A percentile compares a stretch with the other conserved stretches of the same genome.
phyloP scores from a whole-genome alignment of 2,329 filamentous ascomycete genomes.

The Pezicula radicicola region DNA sequence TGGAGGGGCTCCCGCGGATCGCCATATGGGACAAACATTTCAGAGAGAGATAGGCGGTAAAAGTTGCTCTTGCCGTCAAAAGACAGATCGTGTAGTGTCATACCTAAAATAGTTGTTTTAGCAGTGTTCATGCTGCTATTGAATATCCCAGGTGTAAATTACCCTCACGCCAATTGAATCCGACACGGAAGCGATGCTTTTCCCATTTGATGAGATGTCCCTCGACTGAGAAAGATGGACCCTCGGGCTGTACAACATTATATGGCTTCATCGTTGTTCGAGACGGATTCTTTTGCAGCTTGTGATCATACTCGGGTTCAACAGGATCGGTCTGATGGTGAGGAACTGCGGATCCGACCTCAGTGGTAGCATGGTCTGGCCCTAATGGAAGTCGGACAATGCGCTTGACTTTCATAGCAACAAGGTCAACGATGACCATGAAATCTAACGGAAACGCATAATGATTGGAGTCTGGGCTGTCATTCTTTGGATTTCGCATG shows the following conservation, averaged over 20 bases:
- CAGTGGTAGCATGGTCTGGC: slow-evolving; percentile 9
- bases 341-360: slow-evolving; percentile 38
- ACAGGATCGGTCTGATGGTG: slow-evolving; percentile 41
- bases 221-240: slow-evolving; percentile 54
- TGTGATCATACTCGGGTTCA: slow-evolving; percentile 36
- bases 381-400: slow-evolving; percentile 43
- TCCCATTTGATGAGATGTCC: slow-evolving; percentile 45
- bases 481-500: not conserved
- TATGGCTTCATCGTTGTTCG: slow-evolving; percentile 54
- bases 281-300: slow-evolving; percentile 34
- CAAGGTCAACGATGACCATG: slow-evolving; percentile 45
- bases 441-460: slow-evolving; percentile 47
- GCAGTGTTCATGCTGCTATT: not conserved
- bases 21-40: slow-evolving; percentile 63
- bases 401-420: slow-evolving; percentile 42
- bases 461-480: slow-evolving; percentile 47
- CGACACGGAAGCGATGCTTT: slow-evolving; percentile 60
- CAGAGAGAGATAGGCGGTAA: slow-evolving; percentile 54
- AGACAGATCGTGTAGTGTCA: slow-evolving; percentile 55
- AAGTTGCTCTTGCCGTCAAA: slow-evolving; percentile 58
- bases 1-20: slow-evolving; percentile 61
- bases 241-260: slow-evolving; percentile 60
- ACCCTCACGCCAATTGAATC: slow-evolving; percentile 60
- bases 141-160: slow-evolving; percentile 21
- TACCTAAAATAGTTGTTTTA: not conserved